A percentile compares a stretch with the other conserved stretches of the same genome.
These are phyloP conservation scores for Ceratobasidium sp. DNA, from an alignment of 1,284 basidiomycete species.

Conservation along the genomic window DNA sequence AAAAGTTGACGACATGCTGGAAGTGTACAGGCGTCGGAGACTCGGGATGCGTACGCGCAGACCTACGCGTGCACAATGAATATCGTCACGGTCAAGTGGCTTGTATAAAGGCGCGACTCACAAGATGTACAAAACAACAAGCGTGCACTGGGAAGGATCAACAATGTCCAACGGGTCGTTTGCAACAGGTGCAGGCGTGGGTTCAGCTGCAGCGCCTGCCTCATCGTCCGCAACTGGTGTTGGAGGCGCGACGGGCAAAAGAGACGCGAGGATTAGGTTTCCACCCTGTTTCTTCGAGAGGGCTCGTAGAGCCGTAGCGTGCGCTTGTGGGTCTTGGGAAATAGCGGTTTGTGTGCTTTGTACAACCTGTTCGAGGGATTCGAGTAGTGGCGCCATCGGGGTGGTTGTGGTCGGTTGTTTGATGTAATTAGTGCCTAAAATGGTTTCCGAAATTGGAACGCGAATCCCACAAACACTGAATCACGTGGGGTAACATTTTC, in stretches of 20 bases:
- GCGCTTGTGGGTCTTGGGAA: slow-evolving; percentile 21
- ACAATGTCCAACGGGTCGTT: slow-evolving; percentile 70
- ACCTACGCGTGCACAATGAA: slow-evolving; percentile 57
- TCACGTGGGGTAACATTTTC: too few species aligned
- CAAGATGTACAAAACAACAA: slow-evolving; percentile 78
- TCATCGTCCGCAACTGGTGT: slow-evolving; percentile 34
- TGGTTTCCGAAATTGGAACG: neutral
- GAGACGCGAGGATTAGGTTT: slow-evolving; percentile 34
- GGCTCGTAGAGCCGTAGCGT: slow-evolving; percentile 16
- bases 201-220: slow-evolving; percentile 3
- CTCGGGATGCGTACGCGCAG: slow-evolving; percentile 61
- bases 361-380: slow-evolving; percentile 35
- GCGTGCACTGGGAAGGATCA: slow-evolving; percentile 66
- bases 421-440: slow-evolving; percentile 39
- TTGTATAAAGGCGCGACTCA: slow-evolving; percentile 58
- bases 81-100: slow-evolving; percentile 14
- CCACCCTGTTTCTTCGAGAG: slow-evolving; percentile 37
- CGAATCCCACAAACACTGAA: too few species aligned
- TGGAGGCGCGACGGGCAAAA: slow-evolving; percentile 41
- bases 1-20: slow-evolving; percentile 69
- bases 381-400: slow-evolving; percentile 41
- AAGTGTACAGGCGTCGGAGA: slow-evolving; percentile 55
- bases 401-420: slow-evolving; percentile 20
- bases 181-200: slow-evolving; percentile 11
- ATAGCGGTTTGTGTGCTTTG: slow-evolving; percentile 14